Evolutionary conservation across 768 basidiomycete species (phyloP).

Genomic region (Flagelloscypha sp.): DNA sequence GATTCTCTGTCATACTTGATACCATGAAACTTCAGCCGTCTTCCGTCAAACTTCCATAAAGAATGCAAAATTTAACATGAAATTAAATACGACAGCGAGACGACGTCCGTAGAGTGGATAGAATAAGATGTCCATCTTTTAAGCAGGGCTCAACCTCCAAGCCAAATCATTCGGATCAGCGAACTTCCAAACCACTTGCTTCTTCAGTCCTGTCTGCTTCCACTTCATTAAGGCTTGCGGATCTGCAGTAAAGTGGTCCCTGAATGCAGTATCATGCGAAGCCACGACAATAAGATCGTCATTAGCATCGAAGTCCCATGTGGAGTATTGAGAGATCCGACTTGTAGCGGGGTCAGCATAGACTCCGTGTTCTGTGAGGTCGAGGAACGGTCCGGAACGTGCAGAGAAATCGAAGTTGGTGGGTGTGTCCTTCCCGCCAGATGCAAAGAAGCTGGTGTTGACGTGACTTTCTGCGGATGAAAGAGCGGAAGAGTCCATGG

Average conservation of each 20-base stretch:
- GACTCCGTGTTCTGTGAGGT: constrained; percentile 6
- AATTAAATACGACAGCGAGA: too few relatives aligned
- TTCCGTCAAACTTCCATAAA: too few relatives aligned
- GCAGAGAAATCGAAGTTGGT: constrained; percentile 9
- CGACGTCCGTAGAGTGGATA: too few relatives aligned
- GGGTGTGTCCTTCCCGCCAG: too few relatives aligned
- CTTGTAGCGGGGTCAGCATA: constrained; percentile 5
- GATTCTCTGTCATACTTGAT: too few relatives aligned
- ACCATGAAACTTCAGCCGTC: too few relatives aligned
- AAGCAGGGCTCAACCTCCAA: too few relatives aligned
- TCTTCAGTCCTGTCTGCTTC: constrained; percentile 6
- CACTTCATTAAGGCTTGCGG: constrained; percentile 7
- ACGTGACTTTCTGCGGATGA: constrained; percentile 3
- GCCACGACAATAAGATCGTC: constrained; percentile 10
- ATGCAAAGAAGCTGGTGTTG: constrained; percentile 7
- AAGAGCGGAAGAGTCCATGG: constrained; percentile 9
- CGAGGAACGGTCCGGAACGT: constrained; percentile 6
- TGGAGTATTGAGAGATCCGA: constrained; percentile 7
- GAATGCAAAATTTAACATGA: too few relatives aligned
- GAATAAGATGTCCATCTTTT: too few relatives aligned
- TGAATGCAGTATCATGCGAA: constrained; percentile 10
- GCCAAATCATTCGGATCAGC: too few relatives aligned
- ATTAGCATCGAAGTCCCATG: constrained; percentile 11
- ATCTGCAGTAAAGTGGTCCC: constrained; percentile 7
- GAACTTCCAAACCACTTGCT: constrained; percentile 8